phyloP scores from a whole-genome alignment of 1,284 basidiomycete species.

The Cutaneotrichosporon mucoides region DNA sequence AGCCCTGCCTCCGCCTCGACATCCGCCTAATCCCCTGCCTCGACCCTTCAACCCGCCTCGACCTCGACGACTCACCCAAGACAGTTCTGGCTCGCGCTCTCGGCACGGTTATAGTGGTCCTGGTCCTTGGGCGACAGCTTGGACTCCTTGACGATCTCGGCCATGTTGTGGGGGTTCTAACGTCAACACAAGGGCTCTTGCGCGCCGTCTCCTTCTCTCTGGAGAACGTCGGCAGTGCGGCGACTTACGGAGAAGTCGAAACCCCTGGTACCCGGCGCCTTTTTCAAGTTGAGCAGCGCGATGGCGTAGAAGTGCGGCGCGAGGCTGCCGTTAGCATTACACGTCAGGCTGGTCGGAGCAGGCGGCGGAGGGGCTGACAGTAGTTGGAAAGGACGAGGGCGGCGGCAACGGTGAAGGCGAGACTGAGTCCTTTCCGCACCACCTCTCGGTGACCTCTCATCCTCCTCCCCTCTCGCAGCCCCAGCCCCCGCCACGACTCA shows the following conservation, averaged over 20 bases:
- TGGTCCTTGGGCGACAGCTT: conserved; percentile 75
- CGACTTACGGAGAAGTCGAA: conserved; percentile 21
- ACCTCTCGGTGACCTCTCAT: too few relatives aligned
- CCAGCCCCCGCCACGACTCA: conserved; percentile 9
- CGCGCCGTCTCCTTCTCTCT: too few relatives aligned
- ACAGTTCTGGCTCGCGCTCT: conserved; percentile 31
- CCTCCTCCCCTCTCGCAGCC: too few relatives aligned
- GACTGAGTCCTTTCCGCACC: too few relatives aligned
- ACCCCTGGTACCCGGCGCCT: conserved; percentile 5
- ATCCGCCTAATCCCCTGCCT: too few relatives aligned
- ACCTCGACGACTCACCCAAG: conserved; percentile 17
- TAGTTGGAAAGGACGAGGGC: too few relatives aligned
- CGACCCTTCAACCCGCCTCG: too few relatives aligned
- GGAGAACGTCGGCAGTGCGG: neutral
- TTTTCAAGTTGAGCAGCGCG: conserved; percentile 10
- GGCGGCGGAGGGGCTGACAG: neutral
- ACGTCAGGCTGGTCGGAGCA: conserved; percentile 17
- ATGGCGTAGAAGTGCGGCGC: conserved; percentile 21
- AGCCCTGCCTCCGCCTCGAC: too few relatives aligned
- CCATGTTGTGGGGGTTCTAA: conserved; percentile 64
- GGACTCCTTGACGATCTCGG: conserved; percentile 78
- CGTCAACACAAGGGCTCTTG: neutral
- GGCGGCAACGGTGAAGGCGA: too few relatives aligned
- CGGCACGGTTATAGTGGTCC: conserved; percentile 40
- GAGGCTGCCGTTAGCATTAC: conserved; percentile 9